Conservation (phyloP, 495 filamentous ascomycete genomes). For the Cercophora newfieldiana region DNA sequence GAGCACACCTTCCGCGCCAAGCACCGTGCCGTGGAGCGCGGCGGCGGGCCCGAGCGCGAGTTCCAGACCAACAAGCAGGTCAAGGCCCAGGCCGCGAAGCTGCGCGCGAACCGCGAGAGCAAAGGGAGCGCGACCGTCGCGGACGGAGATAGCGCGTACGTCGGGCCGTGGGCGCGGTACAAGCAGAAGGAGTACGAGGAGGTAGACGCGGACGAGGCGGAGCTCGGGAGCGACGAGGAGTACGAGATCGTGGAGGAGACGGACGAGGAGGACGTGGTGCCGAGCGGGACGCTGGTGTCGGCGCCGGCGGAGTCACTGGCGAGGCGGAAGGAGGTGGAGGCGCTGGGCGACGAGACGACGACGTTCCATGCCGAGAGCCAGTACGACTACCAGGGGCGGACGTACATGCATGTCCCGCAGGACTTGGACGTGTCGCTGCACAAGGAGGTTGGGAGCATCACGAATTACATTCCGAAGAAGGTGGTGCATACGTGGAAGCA, state of each 20-base stretch:
- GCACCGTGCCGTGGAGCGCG: conserved; percentile 70
- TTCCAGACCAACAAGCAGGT: conserved; percentile 42
- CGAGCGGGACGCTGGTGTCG: conserved; percentile 52
- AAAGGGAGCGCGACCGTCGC: conserved; percentile 82
- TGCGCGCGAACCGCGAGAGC: conserved; percentile 70
- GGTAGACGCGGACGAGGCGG: conserved; percentile 55
- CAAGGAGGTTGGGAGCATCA: conserved; percentile 74
- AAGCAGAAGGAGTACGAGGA: conserved; percentile 63
- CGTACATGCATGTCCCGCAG: conserved; percentile 95
- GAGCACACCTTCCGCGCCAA: conserved; percentile 84
- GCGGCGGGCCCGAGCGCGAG: conserved; percentile 45
- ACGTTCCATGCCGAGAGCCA: conserved; percentile 81
- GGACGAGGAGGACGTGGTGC: conserved; percentile 56
- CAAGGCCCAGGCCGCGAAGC: conserved; percentile 66
- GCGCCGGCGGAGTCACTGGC: conserved; percentile 58
- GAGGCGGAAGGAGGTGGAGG: conserved; percentile 57
- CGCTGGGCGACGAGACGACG: conserved; percentile 70
- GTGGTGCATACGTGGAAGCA: conserved; percentile 84
- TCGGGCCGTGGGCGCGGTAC: conserved; percentile 93
- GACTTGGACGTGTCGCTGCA: conserved; percentile 86
- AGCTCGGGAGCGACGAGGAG: conserved; percentile 75
- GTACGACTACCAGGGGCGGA: conserved; percentile 89
- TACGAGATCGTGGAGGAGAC: conserved; percentile 66
- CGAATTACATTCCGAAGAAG: conserved; percentile 94
- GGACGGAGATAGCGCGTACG: conserved; percentile 82